Base-by-base conservation (phyloP, 345 rosid species). In the Dovyalis caffra region DNA sequence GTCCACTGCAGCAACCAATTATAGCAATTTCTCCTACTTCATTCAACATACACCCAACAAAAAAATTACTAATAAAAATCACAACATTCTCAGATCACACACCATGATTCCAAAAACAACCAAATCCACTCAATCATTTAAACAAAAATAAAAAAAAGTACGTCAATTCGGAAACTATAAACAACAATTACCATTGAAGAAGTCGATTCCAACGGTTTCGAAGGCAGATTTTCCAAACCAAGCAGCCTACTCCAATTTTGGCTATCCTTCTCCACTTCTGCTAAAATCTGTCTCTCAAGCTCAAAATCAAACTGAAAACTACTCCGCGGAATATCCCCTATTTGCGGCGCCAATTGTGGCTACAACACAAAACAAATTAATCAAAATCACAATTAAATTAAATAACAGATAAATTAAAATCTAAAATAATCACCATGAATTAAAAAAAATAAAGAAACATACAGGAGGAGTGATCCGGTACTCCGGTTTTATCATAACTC, bases 381-480 rank as follows among this genome's bases (percentile, higher is more conserved):
- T 62, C 6, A 14, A 57, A 25, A 23, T 23, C 62, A 57, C 10
- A 23, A 23, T 57, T 21, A n/a, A 3, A 32, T 32, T 31, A 62
- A 6, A 62, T 9, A 31, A 2, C 12, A 61, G 21, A 40, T 20
- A 18, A 25, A 25, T 58, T 8, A 14, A 56, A 15, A 57, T 23
- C 12, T 9, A 25, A 65, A 31, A 40, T 10, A 16, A 8, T 23
- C 57, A 56, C n/a, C 3, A 73, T 18, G 4, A n/a, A 71, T 26
- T 8, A 66, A 68, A 71, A 58, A 21, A 31, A 47, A 58, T 1
- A 15, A 12, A 14, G 16, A 25, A 79, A 47, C 85, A 79, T 84
- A 92, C 99, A 75, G 93, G 98, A 21, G 92, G 95, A 68, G 95
- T 83, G 56, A 95, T 90, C 43, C 98, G 86, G 80, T 85, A 92